Percentiles rank a stretch among this genome's conserved stretches.
Evolutionary conservation across 768 basidiomycete species (phyloP).

Genomic region (Rickenella mellea): DNA sequence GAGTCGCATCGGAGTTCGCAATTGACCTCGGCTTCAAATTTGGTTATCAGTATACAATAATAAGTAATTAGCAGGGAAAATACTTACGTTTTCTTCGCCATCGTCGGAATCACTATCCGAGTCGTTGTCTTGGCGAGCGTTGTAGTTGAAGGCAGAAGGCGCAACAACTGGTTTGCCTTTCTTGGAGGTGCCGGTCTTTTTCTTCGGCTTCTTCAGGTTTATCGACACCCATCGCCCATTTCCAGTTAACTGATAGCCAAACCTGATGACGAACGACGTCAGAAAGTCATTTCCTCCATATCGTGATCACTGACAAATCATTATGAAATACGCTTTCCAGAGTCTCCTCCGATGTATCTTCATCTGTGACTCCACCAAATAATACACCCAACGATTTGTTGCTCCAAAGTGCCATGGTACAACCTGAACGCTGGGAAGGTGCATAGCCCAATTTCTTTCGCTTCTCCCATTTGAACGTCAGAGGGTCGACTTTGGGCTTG

Average conservation of each 20-base stretch:
- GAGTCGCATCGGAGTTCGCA: not conserved
- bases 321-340: constrained; percentile 83
- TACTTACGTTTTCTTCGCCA: constrained; percentile 9
- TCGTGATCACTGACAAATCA: constrained; percentile 47
- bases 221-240: constrained; percentile 76
- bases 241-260: constrained; percentile 65
- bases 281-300: not conserved
- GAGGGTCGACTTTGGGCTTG: constrained; percentile 31
- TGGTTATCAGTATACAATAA: too few species aligned
- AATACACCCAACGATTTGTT: constrained; percentile 61
- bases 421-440: constrained; percentile 66
- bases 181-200: constrained; percentile 29
- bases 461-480: constrained; percentile 76
- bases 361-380: constrained; percentile 86
- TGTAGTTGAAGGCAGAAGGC: too few species aligned
- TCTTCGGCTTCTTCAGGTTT: constrained; percentile 57
- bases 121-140: constrained; percentile 10
- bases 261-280: constrained; percentile 29
- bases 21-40: too few species aligned
- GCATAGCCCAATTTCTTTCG: constrained; percentile 70
- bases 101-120: constrained; percentile 17
- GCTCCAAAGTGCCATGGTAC: constrained; percentile 79
- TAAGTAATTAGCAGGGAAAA: too few species aligned
- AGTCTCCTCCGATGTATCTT: constrained; percentile 76
- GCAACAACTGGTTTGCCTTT: constrained; percentile 27